Percentiles rank a stretch among this genome's conserved stretches.
These are phyloP conservation scores for Hyphopichia burtonii DNA, from an alignment of 1,139 yeast species.

Conservation along the genomic window DNA sequence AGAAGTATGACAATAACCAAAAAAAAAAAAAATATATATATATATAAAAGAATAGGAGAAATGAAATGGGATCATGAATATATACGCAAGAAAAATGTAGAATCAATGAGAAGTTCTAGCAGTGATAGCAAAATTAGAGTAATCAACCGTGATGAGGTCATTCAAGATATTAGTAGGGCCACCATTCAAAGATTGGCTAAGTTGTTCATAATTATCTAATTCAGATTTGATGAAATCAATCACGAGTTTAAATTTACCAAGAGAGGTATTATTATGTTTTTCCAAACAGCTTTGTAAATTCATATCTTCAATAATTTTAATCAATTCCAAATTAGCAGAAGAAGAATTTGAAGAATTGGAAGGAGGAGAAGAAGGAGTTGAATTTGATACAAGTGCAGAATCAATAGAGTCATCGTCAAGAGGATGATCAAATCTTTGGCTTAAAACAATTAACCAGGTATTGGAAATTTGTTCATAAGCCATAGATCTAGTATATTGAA, in stretches of 20 bases:
- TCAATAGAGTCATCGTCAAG: constrained; percentile 10
- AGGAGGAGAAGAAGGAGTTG: constrained; percentile 3
- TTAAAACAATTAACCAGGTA: constrained; percentile 70
- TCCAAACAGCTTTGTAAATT: constrained; percentile 47
- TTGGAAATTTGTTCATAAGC: constrained; percentile 80
- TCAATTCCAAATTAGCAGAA: constrained; percentile 17
- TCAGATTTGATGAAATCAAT: constrained; percentile 47
- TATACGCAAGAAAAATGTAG: too few relatives aligned
- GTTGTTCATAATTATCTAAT: constrained; percentile 24
- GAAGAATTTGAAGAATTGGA: constrained; percentile 4
- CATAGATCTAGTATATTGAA: constrained; percentile 67
- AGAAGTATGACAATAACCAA: neutral
- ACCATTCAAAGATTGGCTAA: constrained; percentile 18
- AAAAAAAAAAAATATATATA: too few relatives aligned
- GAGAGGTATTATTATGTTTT: constrained; percentile 57
- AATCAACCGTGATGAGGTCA: constrained; percentile 47
- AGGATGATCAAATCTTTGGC: constrained; percentile 26
- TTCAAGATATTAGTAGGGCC: constrained; percentile 22
- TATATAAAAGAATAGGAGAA: neutral
- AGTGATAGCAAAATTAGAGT: constrained; percentile 32
- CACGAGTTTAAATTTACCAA: constrained; percentile 49
- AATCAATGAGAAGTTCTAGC: constrained; percentile 13
- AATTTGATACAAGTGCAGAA: constrained; percentile 9
- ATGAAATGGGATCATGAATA: neutral
- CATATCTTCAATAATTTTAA: constrained; percentile 33